Evolutionary conservation across 352 stramenopile genomes (phyloP), one percentile per base, ranked within the genome.

Genomic region (Globisporangium emineosum): DNA sequence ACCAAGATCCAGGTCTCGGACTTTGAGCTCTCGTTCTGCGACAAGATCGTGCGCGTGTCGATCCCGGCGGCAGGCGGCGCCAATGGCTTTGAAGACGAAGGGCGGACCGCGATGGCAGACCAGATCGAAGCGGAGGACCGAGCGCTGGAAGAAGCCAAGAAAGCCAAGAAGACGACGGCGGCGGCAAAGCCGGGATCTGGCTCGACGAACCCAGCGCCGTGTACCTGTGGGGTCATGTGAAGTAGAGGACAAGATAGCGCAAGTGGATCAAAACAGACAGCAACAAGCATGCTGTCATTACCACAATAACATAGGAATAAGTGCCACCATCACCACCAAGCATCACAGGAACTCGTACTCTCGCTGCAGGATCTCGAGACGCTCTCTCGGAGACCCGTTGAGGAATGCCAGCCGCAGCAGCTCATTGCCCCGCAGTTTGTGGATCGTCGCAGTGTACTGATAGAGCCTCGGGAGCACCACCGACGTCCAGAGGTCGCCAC

Each of bases 21-120:
- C 30, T 89, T 86, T 62, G 89, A 94, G 60, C 76, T 97, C 50
- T 86, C 83, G 15, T 91, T 92, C 60, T 89, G 73, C 37, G 83
- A 94, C 68, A 84, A 81, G 56, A 75, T 91, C 19, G 75, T 93
- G 29, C 75, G 73, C 2, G 85, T 71, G 40, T 79, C 77, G 2
- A 81, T 90, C 42, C 69, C 78, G 0, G 69, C 70, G 4, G 55
- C 56, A 1, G 45, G 47, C 3, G 15, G 37, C 17, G 37, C 37
- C 19, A 67, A 43, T 15, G 30, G 47, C 5, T 64, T 52, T 19
- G 68, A 78, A 5, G 66, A 81, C 25, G 83, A 92, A 35, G 72
- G 74, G 3, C 76, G 84, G 1, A 93, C 82, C 19, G 74, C 77
- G 8, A 84, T 91, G 67, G 83, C 83, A 3, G 84, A 93, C 62